Conservation (phyloP, 257 asterid genomes). For the Prunella vulgaris region DNA sequence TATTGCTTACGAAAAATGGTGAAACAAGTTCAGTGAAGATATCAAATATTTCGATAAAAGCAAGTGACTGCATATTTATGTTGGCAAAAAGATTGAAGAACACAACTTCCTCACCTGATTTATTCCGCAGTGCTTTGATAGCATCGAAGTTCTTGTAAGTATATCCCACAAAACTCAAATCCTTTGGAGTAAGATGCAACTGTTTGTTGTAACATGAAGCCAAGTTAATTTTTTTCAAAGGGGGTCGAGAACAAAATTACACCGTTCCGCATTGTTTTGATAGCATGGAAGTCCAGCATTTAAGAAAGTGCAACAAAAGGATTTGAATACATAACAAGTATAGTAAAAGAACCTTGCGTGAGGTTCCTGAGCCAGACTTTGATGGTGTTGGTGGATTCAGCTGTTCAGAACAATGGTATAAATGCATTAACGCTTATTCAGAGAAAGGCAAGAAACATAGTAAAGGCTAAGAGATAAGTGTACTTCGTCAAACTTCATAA, state of each 20-base stretch:
- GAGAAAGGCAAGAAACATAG: constrained; percentile 13
- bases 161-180: constrained; percentile 92
- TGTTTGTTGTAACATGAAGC: constrained; percentile 31
- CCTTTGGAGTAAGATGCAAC: constrained; percentile 75
- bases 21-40: background rate
- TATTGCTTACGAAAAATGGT: background rate
- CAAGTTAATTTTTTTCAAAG: constrained; percentile 14
- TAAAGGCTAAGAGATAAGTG: constrained; percentile 17
- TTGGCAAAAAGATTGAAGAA: background rate
- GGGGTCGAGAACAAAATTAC: constrained; percentile 3
- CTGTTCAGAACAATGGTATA: constrained; percentile 41
- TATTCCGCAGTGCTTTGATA: constrained; percentile 75
- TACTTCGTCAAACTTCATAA: constrained; percentile 96
- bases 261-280: background rate
- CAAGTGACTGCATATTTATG: background rate
- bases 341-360: constrained; percentile 63
- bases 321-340: background rate
- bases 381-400: constrained; percentile 67
- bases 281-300: background rate
- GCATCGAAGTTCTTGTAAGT: constrained; percentile 96
- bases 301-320: background rate
- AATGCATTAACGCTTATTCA: constrained; percentile 23
- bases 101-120: constrained; percentile 46
- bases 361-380: constrained; percentile 80
- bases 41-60: background rate